A percentile compares a stretch with the other conserved stretches of the same genome.
phyloP scores from a whole-genome alignment of 768 basidiomycete genomes.

The Rhizopogon rudus region DNA sequence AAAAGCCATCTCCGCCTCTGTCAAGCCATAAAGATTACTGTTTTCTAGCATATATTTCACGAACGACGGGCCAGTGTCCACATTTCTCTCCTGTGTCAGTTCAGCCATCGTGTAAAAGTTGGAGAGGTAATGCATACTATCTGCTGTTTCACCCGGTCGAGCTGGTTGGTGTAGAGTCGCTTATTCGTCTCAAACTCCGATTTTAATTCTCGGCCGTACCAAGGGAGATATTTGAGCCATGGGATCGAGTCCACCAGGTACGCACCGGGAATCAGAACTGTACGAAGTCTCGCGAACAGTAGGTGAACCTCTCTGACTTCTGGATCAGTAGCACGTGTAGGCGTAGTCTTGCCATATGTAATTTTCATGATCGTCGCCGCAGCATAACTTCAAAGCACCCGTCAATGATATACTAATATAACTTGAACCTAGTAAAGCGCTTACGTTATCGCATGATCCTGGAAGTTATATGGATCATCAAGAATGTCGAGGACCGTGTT shows the following conservation, averaged over 20 bases:
- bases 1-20: slow-evolving; percentile 49
- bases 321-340: slow-evolving; percentile 12
- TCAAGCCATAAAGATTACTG: slow-evolving; percentile 40
- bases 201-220: slow-evolving; percentile 48
- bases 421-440: slow-evolving; percentile 9
- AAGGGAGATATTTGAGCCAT: slow-evolving; percentile 42
- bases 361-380: slow-evolving; percentile 14
- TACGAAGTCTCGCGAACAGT: slow-evolving; percentile 17
- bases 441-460: slow-evolving; percentile 10
- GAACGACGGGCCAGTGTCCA: slow-evolving; percentile 28
- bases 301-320: slow-evolving; percentile 18
- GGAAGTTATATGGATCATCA: slow-evolving; percentile 8
- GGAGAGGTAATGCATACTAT: slow-evolving; percentile 25
- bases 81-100: slow-evolving; percentile 1
- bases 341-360: slow-evolving; percentile 19
- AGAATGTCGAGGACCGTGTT: slow-evolving; percentile 13
- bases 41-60: slow-evolving; percentile 48
- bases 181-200: slow-evolving; percentile 48
- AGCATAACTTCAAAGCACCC: slow-evolving; percentile 12
- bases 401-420: not conserved
- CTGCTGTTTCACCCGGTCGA: slow-evolving; percentile 35
- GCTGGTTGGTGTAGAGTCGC: slow-evolving; percentile 41
- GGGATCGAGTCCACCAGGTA: slow-evolving; percentile 29
- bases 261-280: slow-evolving; percentile 26
- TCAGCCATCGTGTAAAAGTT: not conserved